Evolutionary conservation across 2,329 filamentous ascomycete genomes (phyloP).

Genomic region (Lasiodiplodia sp.): DNA sequence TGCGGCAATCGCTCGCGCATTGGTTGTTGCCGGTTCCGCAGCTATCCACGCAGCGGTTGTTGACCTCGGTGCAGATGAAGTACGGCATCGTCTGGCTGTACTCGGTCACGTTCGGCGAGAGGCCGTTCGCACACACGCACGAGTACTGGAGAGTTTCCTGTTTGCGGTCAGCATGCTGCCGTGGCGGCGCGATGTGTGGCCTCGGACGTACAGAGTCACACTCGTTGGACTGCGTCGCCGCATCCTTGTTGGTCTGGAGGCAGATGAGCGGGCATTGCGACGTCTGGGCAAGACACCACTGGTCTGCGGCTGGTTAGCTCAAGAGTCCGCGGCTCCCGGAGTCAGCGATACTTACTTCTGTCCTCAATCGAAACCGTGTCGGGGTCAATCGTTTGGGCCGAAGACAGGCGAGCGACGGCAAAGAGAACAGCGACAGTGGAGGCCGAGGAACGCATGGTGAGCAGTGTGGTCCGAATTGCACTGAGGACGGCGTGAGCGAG

Average conservation of each 20-base stretch:
- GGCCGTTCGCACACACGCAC: constrained; percentile 74
- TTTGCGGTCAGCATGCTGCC: constrained; percentile 8
- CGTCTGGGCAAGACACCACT: constrained; percentile 71
- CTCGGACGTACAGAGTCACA: constrained; percentile 68
- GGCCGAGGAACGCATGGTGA: constrained; percentile 52
- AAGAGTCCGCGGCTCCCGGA: neutral
- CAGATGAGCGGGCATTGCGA: constrained; percentile 76
- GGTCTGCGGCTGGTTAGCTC: constrained; percentile 51
- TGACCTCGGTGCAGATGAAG: constrained; percentile 77
- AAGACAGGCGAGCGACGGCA: constrained; percentile 60
- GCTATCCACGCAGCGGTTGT: constrained; percentile 68
- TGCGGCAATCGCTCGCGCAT: constrained; percentile 68
- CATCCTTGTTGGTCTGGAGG: constrained; percentile 60
- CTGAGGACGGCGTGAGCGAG: neutral
- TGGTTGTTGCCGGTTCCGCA: constrained; percentile 62
- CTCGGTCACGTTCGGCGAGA: constrained; percentile 74
- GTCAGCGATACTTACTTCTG: constrained; percentile 58
- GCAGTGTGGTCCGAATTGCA: neutral
- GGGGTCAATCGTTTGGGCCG: constrained; percentile 70
- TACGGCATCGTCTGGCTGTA: constrained; percentile 82
- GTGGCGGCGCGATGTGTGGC: constrained; percentile 12
- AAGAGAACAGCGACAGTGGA: constrained; percentile 60
- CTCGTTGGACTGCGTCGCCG: constrained; percentile 64
- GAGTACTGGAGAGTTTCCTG: constrained; percentile 67
- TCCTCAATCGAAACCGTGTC: constrained; percentile 60